Conservation (phyloP, 352 stramenopile genomes). For the Pythium periplocum region DNA sequence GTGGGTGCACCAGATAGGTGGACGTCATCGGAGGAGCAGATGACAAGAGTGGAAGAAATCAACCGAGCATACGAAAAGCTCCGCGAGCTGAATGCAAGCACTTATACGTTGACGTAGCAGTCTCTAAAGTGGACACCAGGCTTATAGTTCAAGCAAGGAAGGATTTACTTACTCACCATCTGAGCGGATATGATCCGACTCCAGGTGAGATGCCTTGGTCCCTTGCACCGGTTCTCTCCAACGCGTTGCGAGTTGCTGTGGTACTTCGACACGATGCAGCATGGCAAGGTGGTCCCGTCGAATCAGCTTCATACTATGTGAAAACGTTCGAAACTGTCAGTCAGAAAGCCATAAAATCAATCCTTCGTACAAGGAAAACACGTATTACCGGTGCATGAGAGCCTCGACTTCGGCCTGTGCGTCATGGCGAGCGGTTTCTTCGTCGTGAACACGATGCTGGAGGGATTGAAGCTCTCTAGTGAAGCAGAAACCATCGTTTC, state of each 20-base stretch:
- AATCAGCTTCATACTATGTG: conserved; percentile 27
- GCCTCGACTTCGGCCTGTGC: conserved; percentile 29
- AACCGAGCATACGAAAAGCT: conserved; percentile 44
- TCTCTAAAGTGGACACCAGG: no score
- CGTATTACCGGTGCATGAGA: conserved; percentile 26
- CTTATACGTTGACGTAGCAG: no score
- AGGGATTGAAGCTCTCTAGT: conserved; percentile 30
- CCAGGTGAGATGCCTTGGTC: no score
- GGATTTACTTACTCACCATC: no score
- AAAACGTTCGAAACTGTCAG: neutral
- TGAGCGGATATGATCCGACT: no score
- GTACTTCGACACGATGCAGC: conserved; percentile 28
- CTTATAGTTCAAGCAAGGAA: no score
- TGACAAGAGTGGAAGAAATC: conserved; percentile 24
- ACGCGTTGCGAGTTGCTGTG: conserved; percentile 9
- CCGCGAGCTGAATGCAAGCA: conserved; percentile 3
- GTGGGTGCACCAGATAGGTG: conserved; percentile 32
- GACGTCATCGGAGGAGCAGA: conserved; percentile 29
- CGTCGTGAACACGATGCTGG: conserved; percentile 28
- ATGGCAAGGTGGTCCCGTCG: conserved; percentile 31
- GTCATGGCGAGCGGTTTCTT: conserved; percentile 27
- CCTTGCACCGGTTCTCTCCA: conserved; percentile 13
- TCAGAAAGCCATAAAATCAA: no score
- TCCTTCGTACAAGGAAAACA: neutral
- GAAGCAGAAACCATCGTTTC: neutral